These are phyloP conservation scores for Bonnemaisonia californica DNA, from an alignment of 31 red algal species.

Conservation along the genomic window DNA sequence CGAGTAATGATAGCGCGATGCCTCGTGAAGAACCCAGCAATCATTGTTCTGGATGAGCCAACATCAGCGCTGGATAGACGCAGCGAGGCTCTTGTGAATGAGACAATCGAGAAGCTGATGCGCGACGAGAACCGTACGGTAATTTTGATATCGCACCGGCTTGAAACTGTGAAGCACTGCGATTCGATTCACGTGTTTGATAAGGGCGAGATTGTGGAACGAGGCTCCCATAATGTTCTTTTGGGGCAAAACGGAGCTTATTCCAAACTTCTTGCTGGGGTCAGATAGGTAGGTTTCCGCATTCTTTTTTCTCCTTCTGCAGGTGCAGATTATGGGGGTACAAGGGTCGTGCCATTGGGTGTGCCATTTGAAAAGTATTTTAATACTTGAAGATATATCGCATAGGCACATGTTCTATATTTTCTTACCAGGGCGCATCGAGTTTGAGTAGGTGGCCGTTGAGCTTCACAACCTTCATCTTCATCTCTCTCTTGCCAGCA, in stretches of 20 bases:
- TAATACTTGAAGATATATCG: too few relatives aligned
- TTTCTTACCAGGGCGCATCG: too few relatives aligned
- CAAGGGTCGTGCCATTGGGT: too few relatives aligned
- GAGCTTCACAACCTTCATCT: too few relatives aligned
- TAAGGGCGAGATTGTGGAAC: slow-evolving; percentile 53
- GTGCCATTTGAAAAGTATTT: too few relatives aligned
- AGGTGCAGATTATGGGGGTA: too few relatives aligned
- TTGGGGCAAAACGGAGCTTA: slow-evolving; percentile 5
- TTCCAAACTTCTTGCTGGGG: background rate
- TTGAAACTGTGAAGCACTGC: slow-evolving; percentile 55
- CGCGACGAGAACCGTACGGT: slow-evolving; percentile 39
- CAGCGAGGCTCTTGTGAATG: slow-evolving; percentile 54
- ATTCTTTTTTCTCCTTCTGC: too few relatives aligned
- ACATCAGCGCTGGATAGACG: slow-evolving; percentile 52
- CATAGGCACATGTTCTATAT: too few relatives aligned
- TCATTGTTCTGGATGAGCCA: slow-evolving; percentile 60
- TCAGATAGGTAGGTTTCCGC: too few relatives aligned
- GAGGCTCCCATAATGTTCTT: slow-evolving; percentile 55
- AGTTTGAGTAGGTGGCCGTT: too few relatives aligned
- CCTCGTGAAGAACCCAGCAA: slow-evolving; percentile 61
- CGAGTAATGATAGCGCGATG: slow-evolving; percentile 63
- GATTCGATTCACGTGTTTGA: slow-evolving; percentile 71
- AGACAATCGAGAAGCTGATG: slow-evolving; percentile 56
- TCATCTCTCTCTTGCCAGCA: too few relatives aligned
- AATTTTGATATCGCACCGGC: slow-evolving; percentile 76